phyloP scores from a whole-genome alignment of 306 rosid genomes.

The Sindora glabra region DNA sequence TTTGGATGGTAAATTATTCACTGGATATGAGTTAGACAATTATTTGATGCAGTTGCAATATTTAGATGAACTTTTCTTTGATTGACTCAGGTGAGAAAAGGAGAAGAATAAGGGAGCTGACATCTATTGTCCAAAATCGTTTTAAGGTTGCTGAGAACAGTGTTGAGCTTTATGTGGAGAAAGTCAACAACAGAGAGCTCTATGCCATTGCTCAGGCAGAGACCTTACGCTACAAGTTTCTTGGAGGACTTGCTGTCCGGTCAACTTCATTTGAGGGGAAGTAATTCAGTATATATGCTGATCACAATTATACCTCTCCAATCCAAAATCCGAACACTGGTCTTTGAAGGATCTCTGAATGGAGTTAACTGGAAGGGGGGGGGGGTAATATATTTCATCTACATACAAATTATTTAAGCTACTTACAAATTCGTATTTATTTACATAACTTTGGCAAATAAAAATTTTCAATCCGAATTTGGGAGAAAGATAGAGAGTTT shows the following conservation, averaged over 20 bases:
- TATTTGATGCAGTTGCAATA: not conserved
- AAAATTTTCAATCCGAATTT: too few species aligned
- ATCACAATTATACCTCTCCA: too few species aligned
- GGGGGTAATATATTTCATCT: too few species aligned
- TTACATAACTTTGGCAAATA: too few species aligned
- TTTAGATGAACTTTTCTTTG: not conserved
- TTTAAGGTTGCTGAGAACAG: constrained; percentile 67
- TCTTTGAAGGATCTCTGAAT: too few species aligned
- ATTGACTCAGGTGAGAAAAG: constrained; percentile 51
- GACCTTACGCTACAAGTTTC: constrained; percentile 67
- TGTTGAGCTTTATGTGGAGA: constrained; percentile 79
- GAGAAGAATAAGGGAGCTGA: constrained; percentile 64
- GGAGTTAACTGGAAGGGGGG: too few species aligned
- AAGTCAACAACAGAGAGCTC: constrained; percentile 65
- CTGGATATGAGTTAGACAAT: not conserved
- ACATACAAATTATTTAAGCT: too few species aligned
- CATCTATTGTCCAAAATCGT: constrained; percentile 67
- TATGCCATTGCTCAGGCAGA: constrained; percentile 69
- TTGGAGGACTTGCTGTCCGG: constrained; percentile 67
- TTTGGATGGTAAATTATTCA: not conserved
- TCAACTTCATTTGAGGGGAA: too few species aligned
- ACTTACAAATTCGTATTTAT: too few species aligned
- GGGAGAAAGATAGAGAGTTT: too few species aligned
- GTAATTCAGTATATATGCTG: too few species aligned
- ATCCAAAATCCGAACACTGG: too few species aligned